Evolutionary conservation across 805 yeast genomes (phyloP), one percentile per base, ranked within the genome.

Genomic region (Teunomyces tritomae): DNA sequence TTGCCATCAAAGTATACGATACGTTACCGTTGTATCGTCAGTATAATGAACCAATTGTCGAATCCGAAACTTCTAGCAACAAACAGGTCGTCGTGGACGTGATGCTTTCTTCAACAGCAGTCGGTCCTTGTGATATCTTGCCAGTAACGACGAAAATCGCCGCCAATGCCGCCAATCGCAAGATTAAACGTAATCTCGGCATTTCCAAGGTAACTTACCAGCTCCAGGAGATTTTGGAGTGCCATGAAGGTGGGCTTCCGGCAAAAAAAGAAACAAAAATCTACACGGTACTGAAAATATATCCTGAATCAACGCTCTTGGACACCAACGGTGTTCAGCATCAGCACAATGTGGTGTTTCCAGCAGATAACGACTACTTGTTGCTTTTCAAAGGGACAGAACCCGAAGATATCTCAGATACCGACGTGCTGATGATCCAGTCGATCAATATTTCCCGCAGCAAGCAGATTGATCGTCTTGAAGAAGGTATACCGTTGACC

Each of bases 111-210:
- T 71, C 73, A 5, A 71, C 82, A 5, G 76, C 84, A 28, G 71
- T 83, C n/a, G 84, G 87, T 1, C 84, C 84, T 0, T 71, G 70
- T 44, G 89, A 84, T 57, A 62, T 65, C 5, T 57, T 83, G 6
- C 53, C 57, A 5, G 44, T 82, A 5, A 58, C 62, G 28, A 55
- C 74, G 14, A 72, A 71, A 34, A 57, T 81, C 1, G 64, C 65
- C 54, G 76, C 74, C 39, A 79, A 73, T 56, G 55, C 67, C 3
- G 48, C 58, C 30, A 59, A 63, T 52, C 61, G 66, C 49, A 59
- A 58, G 24, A 54, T 67, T 11, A 64, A 58, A 43, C 65, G 61
- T 40, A 57, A 59, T 36, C 57, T 73, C 14, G 73, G 67, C 47
- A 54, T 84, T 29, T 79, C 76, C 53, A 65, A 65, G 41, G 64